A percentile compares a stretch with the other conserved stretches of the same genome.
Conservation (phyloP, 805 yeast species). For the Myxozyma neotropica region DNA sequence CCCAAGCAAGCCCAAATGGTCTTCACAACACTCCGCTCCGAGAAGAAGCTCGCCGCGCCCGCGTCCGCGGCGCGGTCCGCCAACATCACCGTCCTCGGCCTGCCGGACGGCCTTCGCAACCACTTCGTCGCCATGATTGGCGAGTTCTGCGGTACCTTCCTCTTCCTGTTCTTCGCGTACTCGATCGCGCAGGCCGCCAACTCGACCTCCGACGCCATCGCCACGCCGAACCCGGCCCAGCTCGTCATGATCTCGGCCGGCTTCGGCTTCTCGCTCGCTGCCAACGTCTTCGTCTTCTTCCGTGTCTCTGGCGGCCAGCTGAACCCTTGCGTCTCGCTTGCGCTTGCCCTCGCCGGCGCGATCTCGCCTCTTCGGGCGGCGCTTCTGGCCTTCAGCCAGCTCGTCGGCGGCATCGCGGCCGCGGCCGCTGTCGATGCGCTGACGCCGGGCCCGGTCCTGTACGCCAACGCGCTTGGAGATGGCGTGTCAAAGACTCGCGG, state of each 20-base stretch:
- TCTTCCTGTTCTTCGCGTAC: constrained; percentile 79
- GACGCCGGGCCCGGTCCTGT: constrained; percentile 78
- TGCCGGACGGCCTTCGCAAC: constrained; percentile 54
- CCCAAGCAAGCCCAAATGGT: too few species aligned
- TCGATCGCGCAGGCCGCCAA: constrained; percentile 84
- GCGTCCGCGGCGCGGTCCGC: too few species aligned
- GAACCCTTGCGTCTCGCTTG: constrained; percentile 83
- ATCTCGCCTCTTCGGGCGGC: constrained; percentile 71
- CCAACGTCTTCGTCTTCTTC: constrained; percentile 66
- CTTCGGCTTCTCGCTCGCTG: constrained; percentile 83
- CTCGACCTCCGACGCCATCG: constrained; percentile 42
- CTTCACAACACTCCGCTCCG: neutral
- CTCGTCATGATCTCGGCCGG: constrained; percentile 81
- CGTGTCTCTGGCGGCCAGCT: constrained; percentile 87
- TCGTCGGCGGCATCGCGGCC: constrained; percentile 87
- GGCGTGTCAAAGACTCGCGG: constrained; percentile 75
- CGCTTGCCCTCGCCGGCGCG: constrained; percentile 72
- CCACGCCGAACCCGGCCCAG: constrained; percentile 64
- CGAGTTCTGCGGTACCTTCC: constrained; percentile 84
- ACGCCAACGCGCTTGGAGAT: constrained; percentile 71
- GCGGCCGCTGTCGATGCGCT: constrained; percentile 85
- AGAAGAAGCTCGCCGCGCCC: neutral
- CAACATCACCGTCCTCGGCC: constrained; percentile 37
- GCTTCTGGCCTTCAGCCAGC: constrained; percentile 66
- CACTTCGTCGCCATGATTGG: constrained; percentile 71